phyloP scores from a whole-genome alignment of 345 rosid genomes.

The Limnanthes douglasii region DNA sequence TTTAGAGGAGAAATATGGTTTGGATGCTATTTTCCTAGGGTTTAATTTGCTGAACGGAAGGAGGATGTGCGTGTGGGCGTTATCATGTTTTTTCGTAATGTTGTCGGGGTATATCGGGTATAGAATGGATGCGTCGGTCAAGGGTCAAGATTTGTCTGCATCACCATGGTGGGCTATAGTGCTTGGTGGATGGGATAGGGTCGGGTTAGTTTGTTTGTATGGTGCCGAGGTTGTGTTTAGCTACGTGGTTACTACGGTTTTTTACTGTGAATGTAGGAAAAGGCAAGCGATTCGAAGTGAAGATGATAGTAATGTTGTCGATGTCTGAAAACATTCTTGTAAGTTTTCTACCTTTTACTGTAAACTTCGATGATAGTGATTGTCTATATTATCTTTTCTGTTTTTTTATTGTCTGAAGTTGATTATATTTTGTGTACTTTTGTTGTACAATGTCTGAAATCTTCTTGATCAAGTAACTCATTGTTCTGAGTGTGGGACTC shows the following conservation, averaged over 20 bases:
- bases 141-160: constrained; percentile 14
- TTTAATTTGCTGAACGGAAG: constrained; percentile 32
- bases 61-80: constrained; percentile 35
- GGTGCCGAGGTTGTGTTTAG: constrained; percentile 44
- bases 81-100: constrained; percentile 27
- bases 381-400: too few species aligned
- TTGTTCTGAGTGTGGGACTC: too few species aligned
- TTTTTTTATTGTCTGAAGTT: too few species aligned
- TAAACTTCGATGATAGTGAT: too few species aligned
- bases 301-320: constrained; percentile 4
- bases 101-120: constrained; percentile 35
- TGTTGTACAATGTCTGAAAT: too few species aligned
- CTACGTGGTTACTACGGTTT: constrained; percentile 38
- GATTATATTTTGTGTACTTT: too few species aligned
- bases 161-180: constrained; percentile 21
- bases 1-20: constrained; percentile 42
- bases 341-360: too few species aligned
- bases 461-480: too few species aligned
- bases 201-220: constrained; percentile 29
- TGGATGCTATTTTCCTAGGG: constrained; percentile 42
- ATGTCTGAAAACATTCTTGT: too few species aligned
- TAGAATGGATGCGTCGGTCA: constrained; percentile 30
- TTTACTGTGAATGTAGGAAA: constrained; percentile 45
- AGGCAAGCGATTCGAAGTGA: constrained; percentile 8
- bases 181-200: constrained; percentile 20